Evolutionary conservation across 441 rosid species (phyloP).

Genomic region (Mallotus japonicus): DNA sequence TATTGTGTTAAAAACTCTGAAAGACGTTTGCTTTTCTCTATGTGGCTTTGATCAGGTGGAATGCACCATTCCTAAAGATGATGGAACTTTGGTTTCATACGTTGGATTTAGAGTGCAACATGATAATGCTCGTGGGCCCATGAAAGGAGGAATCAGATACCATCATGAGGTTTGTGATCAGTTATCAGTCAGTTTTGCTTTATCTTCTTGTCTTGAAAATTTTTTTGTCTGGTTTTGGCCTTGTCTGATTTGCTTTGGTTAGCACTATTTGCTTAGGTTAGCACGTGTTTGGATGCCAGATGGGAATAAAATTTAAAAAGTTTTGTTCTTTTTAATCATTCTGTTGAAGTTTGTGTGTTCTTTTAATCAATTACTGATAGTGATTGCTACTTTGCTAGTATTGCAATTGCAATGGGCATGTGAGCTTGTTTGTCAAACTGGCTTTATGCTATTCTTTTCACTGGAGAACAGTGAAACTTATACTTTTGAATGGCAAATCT

Average conservation of each 20-base stretch:
- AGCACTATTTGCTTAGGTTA: neutral
- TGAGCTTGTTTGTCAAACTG: no score
- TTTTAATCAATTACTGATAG: neutral
- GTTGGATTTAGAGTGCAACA: conserved; percentile 86
- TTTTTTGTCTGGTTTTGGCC: neutral
- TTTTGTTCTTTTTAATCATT: neutral
- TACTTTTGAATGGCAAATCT: neutral
- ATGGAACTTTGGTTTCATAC: conserved; percentile 66
- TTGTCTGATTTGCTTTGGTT: neutral
- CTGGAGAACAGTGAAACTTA: neutral
- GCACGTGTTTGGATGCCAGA: neutral
- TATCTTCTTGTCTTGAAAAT: neutral
- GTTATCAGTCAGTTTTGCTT: neutral
- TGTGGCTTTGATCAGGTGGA: conserved; percentile 53
- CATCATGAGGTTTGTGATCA: conserved; percentile 62
- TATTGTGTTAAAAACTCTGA: neutral
- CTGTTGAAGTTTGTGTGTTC: no score
- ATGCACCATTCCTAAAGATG: conserved; percentile 80
- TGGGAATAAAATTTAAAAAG: neutral
- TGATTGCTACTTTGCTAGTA: neutral
- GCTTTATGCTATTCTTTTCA: neutral
- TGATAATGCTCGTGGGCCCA: conserved; percentile 83
- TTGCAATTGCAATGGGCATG: neutral
- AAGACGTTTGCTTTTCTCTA: neutral
- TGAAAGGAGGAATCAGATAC: conserved; percentile 90